phyloP scores from a whole-genome alignment of 1,284 basidiomycete species.

The Cutaneotrichosporon dermatis region DNA sequence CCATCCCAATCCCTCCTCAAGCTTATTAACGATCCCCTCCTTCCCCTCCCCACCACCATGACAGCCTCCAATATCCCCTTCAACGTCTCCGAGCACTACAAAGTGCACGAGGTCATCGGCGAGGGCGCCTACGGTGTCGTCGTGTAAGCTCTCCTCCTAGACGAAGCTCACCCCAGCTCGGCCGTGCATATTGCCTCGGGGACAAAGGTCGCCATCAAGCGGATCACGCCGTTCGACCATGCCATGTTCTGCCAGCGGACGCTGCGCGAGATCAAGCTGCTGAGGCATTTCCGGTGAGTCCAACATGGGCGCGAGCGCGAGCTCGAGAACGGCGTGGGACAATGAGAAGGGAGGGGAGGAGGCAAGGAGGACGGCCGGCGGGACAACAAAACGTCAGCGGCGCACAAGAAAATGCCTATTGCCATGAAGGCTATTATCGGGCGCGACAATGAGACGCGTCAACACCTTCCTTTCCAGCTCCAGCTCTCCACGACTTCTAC shows the following conservation, averaged over 20 bases:
- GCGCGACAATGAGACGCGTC: no score
- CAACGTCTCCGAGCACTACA: conserved; percentile 60
- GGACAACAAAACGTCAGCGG: no score
- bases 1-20: not conserved
- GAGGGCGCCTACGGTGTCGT: conserved; percentile 76
- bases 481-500: no score
- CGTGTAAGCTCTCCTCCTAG: conserved; percentile 52
- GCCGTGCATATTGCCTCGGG: conserved; percentile 76
- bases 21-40: not conserved
- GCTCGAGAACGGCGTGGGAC: no score
- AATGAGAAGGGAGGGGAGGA: no score
- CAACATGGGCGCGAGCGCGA: no score
- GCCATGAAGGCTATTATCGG: no score
- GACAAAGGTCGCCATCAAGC: conserved; percentile 81
- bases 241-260: conserved; percentile 87
- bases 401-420: no score
- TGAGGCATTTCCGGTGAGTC: conserved; percentile 68
- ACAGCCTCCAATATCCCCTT: conserved; percentile 29
- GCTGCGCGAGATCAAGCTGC: conserved; percentile 78
- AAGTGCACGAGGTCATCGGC: conserved; percentile 84
- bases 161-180: conserved; percentile 51
- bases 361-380: no score
- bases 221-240: conserved; percentile 88
- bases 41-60: conserved; percentile 6
- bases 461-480: no score